Base-by-base conservation (phyloP, 2,329 filamentous ascomycete genomes). In the Cercospora berteroae region DNA sequence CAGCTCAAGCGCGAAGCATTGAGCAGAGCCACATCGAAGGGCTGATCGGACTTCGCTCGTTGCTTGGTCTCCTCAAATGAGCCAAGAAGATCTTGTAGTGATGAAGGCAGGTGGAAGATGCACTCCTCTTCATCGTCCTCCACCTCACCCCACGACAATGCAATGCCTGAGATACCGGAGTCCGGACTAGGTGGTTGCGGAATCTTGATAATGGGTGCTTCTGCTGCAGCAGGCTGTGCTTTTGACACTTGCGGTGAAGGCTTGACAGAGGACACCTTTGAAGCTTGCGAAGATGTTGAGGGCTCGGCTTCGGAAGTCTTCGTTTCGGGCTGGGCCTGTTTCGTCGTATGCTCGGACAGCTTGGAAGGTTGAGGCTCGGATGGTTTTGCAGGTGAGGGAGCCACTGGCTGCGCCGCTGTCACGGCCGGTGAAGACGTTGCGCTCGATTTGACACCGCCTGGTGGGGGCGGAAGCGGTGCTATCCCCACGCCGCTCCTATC, bases 401-500 rank as follows among this genome's bases (percentile, higher is more conserved):
- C 74, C 27, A 79, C 80, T 33, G 83, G 83, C 72, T 86, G 84
- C 52, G 68, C 68, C 42, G 64, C 62, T 36, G 73, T 66, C 25
- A 68, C 64, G 50, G 73, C 69, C 12, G 86, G 86, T 58, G 89
- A 90, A 66, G 83, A 82, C 27, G 85, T 88, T 27, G 88, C 84
- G 69, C 84, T 87, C 60, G 84, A 76, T 75, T 82, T 85, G 63
- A 82, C 81, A 31, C 81, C 79, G 63, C 91, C 90, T 29, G 93
- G 93, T 74, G 95, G 95, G 69, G 95, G 94, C 64, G 95, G 95
- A 76, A 98, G 84, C 48, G 95, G 95, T 67, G 94, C 90, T 76
- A 99, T 97, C 27, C 95, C 95, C 31, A 98, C 90, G 63, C 86
- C 86, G 77, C 90, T 94, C 82, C 92, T 94, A 81, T 97, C 93